Percentiles rank a stretch among this genome's conserved stretches.
Conservation (phyloP, 2,329 filamentous ascomycete genomes). For the Amylocarpus encephaloides region DNA sequence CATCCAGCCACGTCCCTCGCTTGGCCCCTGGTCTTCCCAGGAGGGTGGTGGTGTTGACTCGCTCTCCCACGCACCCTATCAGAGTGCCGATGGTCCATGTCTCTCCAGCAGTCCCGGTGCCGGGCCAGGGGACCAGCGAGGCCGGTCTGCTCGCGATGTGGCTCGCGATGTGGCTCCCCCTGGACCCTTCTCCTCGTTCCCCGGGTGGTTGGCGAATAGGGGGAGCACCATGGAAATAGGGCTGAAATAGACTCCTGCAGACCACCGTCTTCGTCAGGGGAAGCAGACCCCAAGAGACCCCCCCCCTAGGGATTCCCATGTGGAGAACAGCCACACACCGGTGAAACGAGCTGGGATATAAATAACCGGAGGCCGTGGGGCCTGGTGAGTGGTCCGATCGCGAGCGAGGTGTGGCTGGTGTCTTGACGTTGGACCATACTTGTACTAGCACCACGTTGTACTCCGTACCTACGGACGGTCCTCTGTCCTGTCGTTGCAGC, state of each 20-base stretch:
- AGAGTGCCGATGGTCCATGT: not conserved
- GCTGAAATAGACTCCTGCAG: slow-evolving; percentile 10
- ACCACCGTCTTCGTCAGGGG: not conserved
- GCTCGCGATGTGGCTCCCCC: no score
- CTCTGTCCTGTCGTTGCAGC: no score
- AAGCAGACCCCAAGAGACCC: slow-evolving; percentile 5
- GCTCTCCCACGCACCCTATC: not conserved
- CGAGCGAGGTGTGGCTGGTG: slow-evolving; percentile 7
- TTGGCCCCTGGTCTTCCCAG: not conserved
- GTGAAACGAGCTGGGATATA: slow-evolving; percentile 6
- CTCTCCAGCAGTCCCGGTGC: no score
- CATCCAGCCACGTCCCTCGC: not conserved
- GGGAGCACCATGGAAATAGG: not conserved
- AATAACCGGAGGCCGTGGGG: slow-evolving; percentile 4
- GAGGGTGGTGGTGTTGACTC: not conserved
- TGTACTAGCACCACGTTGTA: no score
- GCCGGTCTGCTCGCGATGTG: slow-evolving; percentile 2
- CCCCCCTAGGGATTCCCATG: not conserved
- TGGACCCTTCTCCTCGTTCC: not conserved
- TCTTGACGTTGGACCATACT: no score
- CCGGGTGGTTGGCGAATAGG: slow-evolving; percentile 1
- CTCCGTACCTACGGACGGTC: no score
- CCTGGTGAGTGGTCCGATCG: slow-evolving; percentile 1
- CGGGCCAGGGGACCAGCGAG: not conserved
- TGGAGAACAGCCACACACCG: slow-evolving; percentile 1